Conservation (phyloP, 257 asterid species). For the Thymus mandschuricus region DNA sequence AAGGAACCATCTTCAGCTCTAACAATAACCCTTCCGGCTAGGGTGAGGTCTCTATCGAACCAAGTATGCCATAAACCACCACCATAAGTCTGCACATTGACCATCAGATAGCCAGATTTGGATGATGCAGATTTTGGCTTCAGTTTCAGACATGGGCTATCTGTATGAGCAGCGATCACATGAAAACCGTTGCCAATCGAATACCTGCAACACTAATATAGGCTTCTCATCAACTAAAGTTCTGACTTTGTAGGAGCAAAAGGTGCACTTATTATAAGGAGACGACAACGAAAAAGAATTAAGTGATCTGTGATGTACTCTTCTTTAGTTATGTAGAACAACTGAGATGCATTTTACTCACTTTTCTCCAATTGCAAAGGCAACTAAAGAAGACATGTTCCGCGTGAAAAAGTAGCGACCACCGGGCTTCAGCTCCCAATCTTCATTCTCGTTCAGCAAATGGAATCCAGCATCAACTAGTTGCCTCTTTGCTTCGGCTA, state of each 20-base stretch:
- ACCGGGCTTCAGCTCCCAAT: conserved; percentile 95
- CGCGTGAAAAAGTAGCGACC: conserved; percentile 97
- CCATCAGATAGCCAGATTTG: conserved; percentile 92
- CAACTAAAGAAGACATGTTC: conserved; percentile 96
- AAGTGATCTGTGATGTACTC: conserved; percentile 16
- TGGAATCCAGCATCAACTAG: conserved; percentile 89
- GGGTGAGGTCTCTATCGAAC: conserved; percentile 95
- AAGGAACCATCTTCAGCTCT: conserved; percentile 84
- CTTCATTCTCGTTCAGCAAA: conserved; percentile 85
- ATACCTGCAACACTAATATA: conserved; percentile 72
- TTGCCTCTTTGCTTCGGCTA: conserved; percentile 96
- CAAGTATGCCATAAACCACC: conserved; percentile 99
- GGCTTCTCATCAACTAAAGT: conserved; percentile 32
- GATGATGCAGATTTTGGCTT: conserved; percentile 91
- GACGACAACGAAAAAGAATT: conserved; percentile 18
- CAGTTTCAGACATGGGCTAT: conserved; percentile 97
- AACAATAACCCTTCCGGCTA: conserved; percentile 93
- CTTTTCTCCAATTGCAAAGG: conserved; percentile 95
- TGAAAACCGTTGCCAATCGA: conserved; percentile 86
- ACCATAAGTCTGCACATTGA: conserved; percentile 93
- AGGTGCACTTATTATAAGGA: conserved; percentile 12
- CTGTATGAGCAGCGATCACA: conserved; percentile 96
- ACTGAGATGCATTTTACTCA: conserved; percentile 45
- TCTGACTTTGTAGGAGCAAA: conserved; percentile 14
- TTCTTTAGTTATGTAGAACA: conserved; percentile 20